A percentile compares a stretch with the other conserved stretches of the same genome.
These are phyloP conservation scores for Candida sanyiensis DNA, from an alignment of 805 yeast species.

Conservation along the genomic window DNA sequence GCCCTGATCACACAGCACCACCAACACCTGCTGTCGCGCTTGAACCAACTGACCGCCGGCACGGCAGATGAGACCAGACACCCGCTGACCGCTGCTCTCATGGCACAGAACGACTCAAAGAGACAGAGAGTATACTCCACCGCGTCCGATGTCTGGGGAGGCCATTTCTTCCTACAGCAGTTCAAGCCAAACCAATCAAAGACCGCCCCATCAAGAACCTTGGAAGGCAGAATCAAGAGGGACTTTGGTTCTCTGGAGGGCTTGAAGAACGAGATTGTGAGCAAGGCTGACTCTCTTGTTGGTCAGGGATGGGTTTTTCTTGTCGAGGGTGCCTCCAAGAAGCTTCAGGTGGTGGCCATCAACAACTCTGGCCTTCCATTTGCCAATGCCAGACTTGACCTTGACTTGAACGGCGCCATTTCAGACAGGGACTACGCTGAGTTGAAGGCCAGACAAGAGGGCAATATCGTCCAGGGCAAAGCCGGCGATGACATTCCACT, in stretches of 20 bases:
- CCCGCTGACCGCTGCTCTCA: constrained; percentile 64
- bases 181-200: constrained; percentile 27
- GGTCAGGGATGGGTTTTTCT: constrained; percentile 75
- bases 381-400: constrained; percentile 58
- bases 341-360: constrained; percentile 47
- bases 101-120: constrained; percentile 61
- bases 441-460: constrained; percentile 39
- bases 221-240: constrained; percentile 31
- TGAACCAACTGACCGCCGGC: constrained; percentile 64
- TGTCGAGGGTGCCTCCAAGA: constrained; percentile 59
- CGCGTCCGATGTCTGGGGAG: constrained; percentile 89
- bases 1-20: constrained; percentile 69
- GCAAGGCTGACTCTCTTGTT: constrained; percentile 27
- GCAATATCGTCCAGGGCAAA: constrained; percentile 45
- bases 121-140: constrained; percentile 71
- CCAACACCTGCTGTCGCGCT: constrained; percentile 49
- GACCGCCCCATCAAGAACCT: constrained; percentile 31
- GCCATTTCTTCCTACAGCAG: constrained; percentile 81
- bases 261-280: constrained; percentile 13
- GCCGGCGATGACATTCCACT: constrained; percentile 51
- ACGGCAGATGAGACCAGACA: constrained; percentile 71
- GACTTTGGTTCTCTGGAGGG: constrained; percentile 32
- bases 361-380: constrained; percentile 79
- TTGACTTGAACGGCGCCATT: constrained; percentile 74
- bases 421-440: constrained; percentile 47